Evolutionary conservation across 2,329 filamentous ascomycete genomes (phyloP), one percentile per base, ranked within the genome.

Genomic region (Alternaria viburni): DNA sequence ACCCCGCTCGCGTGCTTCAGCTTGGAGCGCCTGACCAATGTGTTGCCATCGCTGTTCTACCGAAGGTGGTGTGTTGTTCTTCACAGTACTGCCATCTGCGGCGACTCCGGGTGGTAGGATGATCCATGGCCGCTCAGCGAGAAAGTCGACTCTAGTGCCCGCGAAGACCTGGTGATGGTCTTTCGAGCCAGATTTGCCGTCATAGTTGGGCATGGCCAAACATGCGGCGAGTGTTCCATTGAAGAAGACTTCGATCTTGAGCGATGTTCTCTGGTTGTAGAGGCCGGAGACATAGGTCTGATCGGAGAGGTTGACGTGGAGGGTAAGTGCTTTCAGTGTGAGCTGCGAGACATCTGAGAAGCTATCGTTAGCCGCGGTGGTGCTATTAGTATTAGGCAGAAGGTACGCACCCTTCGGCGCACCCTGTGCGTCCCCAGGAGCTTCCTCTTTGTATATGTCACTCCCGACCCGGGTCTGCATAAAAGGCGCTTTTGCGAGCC

Each of bases 181-280:
- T 41, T 74, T 72, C 17, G 44, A 54, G 9, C 65, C 70, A 11
- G 55, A 61, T 4, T 54, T 64, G 9, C 72, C 49, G 52, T 77
- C 74, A 26, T 72, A 66, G 21, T 55, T 52, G 9, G 76, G 66
- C 10, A 79, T 52, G 23, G 77, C 69, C 6, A 66, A 62, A 36
- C 76, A 79, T n/a, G 68, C 74, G 5, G 77, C 76, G 8, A 85
- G 74, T 28, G 79, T 70, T 41, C 84, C 83, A 58, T 85, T 85
- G 69, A 83, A 74, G 66, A 83, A 81, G 5, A 85, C 78, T n/a
- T 85, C 83, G 46, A 84, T 77, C 68, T 83, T 84, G 54, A 85
- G 61, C 32, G 82, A 77, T 19, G 75, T 73, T n/a, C 67, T 68
- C 23, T 59, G 67, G 11, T 56, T 63, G 36, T 58, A 50, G 12